Evolutionary conservation across 1,284 basidiomycete genomes (phyloP).

Genomic region (Cystobasidiaceae sp.): DNA sequence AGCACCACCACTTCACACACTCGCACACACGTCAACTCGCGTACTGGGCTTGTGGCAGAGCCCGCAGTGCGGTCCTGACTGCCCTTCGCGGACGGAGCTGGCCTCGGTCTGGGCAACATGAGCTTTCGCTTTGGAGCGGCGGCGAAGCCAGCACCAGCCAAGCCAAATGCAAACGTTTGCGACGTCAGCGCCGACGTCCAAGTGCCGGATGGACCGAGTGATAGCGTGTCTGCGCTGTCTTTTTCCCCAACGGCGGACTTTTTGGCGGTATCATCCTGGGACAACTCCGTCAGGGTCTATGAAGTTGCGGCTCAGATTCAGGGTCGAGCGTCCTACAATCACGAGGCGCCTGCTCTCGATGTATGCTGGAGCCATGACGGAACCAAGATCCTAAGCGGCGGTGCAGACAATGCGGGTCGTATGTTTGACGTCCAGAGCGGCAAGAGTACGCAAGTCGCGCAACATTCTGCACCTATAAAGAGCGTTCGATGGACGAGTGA

Average conservation of each 20-base stretch:
- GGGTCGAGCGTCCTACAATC: constrained; percentile 74
- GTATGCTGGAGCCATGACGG: constrained; percentile 79
- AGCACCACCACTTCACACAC: no score
- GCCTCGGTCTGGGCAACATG: no score
- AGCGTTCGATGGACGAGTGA: constrained; percentile 69
- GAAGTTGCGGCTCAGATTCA: constrained; percentile 57
- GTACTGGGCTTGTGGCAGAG: no score
- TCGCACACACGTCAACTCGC: no score
- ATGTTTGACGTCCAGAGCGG: constrained; percentile 76
- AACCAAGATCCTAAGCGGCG: constrained; percentile 72
- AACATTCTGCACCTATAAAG: constrained; percentile 76
- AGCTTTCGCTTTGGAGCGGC: not conserved
- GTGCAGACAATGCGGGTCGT: constrained; percentile 72
- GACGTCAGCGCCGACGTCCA: constrained; percentile 37
- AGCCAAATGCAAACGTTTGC: not conserved
- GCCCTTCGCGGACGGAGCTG: no score
- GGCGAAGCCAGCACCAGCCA: constrained; percentile 4
- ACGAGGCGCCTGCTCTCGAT: constrained; percentile 71
- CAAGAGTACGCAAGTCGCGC: constrained; percentile 59
- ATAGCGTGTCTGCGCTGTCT: constrained; percentile 65
- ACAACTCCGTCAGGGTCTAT: constrained; percentile 54
- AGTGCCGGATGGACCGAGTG: constrained; percentile 57
- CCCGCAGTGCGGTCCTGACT: no score
- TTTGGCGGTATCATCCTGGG: constrained; percentile 56
- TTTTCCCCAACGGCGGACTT: constrained; percentile 64